These are phyloP conservation scores for Microcyclospora tardicrescens DNA, from an alignment of 2,329 filamentous ascomycete genomes.

Conservation along the genomic window DNA sequence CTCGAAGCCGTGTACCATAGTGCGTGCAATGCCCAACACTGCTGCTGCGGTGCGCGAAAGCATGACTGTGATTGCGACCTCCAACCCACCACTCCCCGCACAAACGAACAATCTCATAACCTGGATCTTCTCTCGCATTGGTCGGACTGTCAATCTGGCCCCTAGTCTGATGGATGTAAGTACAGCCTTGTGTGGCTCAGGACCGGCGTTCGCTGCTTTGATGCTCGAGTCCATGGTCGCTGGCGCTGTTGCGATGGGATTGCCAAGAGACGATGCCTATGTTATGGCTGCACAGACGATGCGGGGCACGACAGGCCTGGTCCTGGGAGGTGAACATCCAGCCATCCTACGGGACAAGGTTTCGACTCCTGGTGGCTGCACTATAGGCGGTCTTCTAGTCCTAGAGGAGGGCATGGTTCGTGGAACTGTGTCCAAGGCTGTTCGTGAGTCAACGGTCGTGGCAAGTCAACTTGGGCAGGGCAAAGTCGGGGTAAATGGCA, in stretches of 20 bases:
- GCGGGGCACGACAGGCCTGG: slow-evolving; percentile 56
- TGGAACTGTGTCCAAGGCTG: slow-evolving; percentile 52
- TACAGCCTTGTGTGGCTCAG: slow-evolving; percentile 62
- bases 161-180: slow-evolving; percentile 56
- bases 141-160: slow-evolving; percentile 55
- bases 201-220: slow-evolving; percentile 63
- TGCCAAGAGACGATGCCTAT: slow-evolving; percentile 59
- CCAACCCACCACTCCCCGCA: slow-evolving; percentile 43
- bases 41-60: slow-evolving; percentile 64
- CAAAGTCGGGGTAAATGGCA: slow-evolving; percentile 34
- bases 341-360: slow-evolving; percentile 63
- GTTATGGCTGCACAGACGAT: slow-evolving; percentile 70
- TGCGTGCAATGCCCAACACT: slow-evolving; percentile 77
- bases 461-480: slow-evolving; percentile 53
- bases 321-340: slow-evolving; percentile 54
- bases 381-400: slow-evolving; percentile 59
- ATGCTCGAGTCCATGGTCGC: slow-evolving; percentile 65
- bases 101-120: slow-evolving; percentile 46
- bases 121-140: slow-evolving; percentile 67
- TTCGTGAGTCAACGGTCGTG: slow-evolving; percentile 57
- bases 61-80: slow-evolving; percentile 63
- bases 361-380: slow-evolving; percentile 65
- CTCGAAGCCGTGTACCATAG: slow-evolving; percentile 48
- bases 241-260: slow-evolving; percentile 65
- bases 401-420: slow-evolving; percentile 61